A percentile compares a stretch with the other conserved stretches of the same genome.
These are phyloP conservation scores for Cytospora chrysosperma DNA, from an alignment of 2,329 filamentous ascomycete genomes.

Conservation along the genomic window DNA sequence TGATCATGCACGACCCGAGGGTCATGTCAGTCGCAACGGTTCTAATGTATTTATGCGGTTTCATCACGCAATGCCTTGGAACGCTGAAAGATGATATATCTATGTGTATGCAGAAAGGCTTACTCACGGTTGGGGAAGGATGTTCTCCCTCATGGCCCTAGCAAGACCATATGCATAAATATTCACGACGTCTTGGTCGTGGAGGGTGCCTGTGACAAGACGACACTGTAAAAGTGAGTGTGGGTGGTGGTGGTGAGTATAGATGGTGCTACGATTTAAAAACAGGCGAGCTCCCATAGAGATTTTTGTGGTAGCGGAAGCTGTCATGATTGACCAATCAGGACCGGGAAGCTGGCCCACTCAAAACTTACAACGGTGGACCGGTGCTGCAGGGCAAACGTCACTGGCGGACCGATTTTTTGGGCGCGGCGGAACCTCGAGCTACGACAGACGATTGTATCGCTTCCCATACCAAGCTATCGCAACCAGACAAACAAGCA, in stretches of 20 bases:
- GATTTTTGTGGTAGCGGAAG: not conserved
- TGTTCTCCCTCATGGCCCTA: not conserved
- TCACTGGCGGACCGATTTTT: constrained; percentile 25
- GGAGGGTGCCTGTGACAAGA: not conserved
- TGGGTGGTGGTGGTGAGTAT: not conserved
- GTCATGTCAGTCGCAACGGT: constrained; percentile 59
- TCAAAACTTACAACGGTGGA: not conserved
- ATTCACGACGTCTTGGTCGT: not conserved
- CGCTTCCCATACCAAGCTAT: not conserved
- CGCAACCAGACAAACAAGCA: not conserved
- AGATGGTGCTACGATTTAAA: not conserved
- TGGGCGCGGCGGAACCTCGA: constrained; percentile 11
- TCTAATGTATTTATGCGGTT: constrained; percentile 48
- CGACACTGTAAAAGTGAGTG: not conserved
- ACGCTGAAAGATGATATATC: constrained; percentile 21
- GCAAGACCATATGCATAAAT: not conserved
- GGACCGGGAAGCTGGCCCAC: not conserved
- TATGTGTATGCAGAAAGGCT: not conserved
- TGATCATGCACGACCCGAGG: constrained; percentile 50
- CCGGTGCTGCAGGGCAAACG: constrained; percentile 19
- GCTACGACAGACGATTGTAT: not conserved
- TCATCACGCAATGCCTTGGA: constrained; percentile 42
- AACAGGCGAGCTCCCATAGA: not conserved
- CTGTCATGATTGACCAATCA: constrained; percentile 15
- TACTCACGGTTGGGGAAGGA: constrained; percentile 6